Evolutionary conservation across 768 basidiomycete genomes (phyloP).

Genomic region (Nevesoporus exiguus): DNA sequence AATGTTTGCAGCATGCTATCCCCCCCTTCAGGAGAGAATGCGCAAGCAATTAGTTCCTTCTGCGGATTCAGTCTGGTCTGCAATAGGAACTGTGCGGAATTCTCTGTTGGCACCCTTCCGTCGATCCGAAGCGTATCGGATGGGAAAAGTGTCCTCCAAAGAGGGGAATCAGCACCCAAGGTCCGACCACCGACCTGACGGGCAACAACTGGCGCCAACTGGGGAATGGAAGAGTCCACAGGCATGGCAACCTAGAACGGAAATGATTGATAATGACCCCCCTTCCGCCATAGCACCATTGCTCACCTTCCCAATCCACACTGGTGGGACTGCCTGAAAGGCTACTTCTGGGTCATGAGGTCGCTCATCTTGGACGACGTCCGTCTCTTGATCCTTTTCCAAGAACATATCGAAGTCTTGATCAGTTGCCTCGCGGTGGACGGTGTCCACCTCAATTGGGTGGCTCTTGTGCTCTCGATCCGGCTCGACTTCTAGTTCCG

Average conservation of each 20-base stretch:
- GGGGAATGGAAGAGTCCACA: constrained; percentile 64
- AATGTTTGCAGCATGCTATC: constrained; percentile 54
- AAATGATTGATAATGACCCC: constrained; percentile 11
- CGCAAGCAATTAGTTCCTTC: constrained; percentile 78
- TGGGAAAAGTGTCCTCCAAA: constrained; percentile 80
- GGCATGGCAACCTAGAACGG: constrained; percentile 70
- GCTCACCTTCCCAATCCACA: constrained; percentile 76
- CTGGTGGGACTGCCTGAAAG: constrained; percentile 55
- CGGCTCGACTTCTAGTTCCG: constrained; percentile 24
- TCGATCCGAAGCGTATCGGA: constrained; percentile 69
- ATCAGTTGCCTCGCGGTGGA: constrained; percentile 53
- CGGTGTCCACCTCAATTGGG: constrained; percentile 41
- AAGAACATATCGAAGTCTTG: constrained; percentile 87
- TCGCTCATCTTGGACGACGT: constrained; percentile 20
- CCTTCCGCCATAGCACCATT: background rate
- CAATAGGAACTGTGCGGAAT: constrained; percentile 73
- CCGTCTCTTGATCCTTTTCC: constrained; percentile 49
- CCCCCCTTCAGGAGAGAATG: constrained; percentile 55
- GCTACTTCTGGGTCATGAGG: constrained; percentile 43
- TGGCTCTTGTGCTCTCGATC: constrained; percentile 40
- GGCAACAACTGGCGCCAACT: constrained; percentile 63
- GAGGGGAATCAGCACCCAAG: constrained; percentile 50
- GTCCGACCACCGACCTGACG: constrained; percentile 77
- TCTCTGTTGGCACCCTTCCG: constrained; percentile 76
- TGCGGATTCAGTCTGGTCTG: constrained; percentile 72